phyloP scores from a whole-genome alignment of 345 rosid species.

The Boechera stricta region DNA sequence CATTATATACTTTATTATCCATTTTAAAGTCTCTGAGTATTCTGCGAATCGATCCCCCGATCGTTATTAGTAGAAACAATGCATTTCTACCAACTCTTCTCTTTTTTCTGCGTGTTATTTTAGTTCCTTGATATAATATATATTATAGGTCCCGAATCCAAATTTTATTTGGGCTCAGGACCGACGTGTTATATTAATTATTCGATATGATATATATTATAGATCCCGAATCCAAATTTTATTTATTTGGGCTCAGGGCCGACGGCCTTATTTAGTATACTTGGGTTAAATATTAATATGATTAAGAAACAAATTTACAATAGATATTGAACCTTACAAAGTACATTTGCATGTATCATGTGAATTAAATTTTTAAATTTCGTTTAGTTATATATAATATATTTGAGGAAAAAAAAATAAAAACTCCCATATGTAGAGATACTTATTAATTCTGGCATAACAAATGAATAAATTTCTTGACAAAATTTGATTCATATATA shows the following conservation, averaged over 20 bases:
- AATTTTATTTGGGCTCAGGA: neutral
- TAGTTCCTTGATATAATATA: neutral
- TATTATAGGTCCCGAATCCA: neutral
- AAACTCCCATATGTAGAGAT: neutral
- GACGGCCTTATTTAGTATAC: neutral
- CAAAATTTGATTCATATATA: conserved; percentile 6
- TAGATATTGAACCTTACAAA: neutral
- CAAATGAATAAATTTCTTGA: conserved; percentile 2
- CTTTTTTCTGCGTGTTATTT: neutral
- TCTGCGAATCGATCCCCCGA: neutral
- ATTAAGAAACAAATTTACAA: neutral
- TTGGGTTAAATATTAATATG: neutral
- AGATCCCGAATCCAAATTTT: too few species aligned
- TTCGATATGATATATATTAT: too few species aligned
- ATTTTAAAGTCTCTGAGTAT: neutral
- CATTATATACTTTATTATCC: neutral
- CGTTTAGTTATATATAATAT: neutral
- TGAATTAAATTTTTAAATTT: neutral
- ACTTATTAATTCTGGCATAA: neutral
- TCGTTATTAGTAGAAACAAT: neutral
- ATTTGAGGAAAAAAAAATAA: neutral
- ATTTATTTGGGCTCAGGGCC: too few species aligned
- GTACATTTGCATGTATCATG: conserved; percentile 8
- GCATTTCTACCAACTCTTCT: neutral
- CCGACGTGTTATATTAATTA: neutral